These are phyloP conservation scores for Juglanconis juglandina DNA, from an alignment of 2,329 filamentous ascomycete genomes.

Conservation along the genomic window DNA sequence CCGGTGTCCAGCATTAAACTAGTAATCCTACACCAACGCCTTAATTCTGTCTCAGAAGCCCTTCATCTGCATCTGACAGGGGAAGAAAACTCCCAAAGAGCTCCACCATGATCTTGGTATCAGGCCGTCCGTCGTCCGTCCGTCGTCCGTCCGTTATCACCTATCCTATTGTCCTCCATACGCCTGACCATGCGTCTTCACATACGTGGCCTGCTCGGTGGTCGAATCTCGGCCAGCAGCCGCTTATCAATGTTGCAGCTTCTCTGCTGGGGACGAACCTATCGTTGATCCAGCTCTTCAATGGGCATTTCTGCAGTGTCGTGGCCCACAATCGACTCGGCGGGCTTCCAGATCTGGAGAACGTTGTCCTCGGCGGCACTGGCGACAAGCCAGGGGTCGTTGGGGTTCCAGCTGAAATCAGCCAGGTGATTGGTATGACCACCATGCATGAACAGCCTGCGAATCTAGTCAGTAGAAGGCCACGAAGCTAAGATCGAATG, in stretches of 20 bases:
- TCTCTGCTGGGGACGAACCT: conserved; percentile 21
- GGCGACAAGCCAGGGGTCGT: conserved; percentile 94
- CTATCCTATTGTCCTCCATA: background rate
- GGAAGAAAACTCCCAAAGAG: background rate
- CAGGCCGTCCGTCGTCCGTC: background rate
- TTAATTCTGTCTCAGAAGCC: background rate
- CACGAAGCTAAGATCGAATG: background rate
- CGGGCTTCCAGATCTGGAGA: conserved; percentile 89
- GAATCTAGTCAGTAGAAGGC: conserved; percentile 21
- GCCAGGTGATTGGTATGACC: conserved; percentile 95
- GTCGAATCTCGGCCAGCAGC: background rate
- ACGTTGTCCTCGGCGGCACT: conserved; percentile 96
- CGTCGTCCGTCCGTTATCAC: background rate
- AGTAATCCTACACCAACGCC: conserved; percentile 4
- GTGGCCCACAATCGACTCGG: conserved; percentile 75
- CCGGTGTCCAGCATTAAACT: background rate
- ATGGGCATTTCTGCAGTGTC: conserved; percentile 68
- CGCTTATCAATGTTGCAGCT: background rate
- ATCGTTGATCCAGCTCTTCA: conserved; percentile 72
- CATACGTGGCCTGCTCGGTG: background rate
- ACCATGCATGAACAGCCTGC: conserved; percentile 93
- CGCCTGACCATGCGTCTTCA: background rate
- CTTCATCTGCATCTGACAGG: background rate
- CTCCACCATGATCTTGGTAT: background rate
- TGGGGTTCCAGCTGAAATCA: conserved; percentile 97